A percentile compares a stretch with the other conserved stretches of the same genome.
phyloP scores from a whole-genome alignment of 2,329 filamentous ascomycete genomes.

The Pseudocercospora eumusae region DNA sequence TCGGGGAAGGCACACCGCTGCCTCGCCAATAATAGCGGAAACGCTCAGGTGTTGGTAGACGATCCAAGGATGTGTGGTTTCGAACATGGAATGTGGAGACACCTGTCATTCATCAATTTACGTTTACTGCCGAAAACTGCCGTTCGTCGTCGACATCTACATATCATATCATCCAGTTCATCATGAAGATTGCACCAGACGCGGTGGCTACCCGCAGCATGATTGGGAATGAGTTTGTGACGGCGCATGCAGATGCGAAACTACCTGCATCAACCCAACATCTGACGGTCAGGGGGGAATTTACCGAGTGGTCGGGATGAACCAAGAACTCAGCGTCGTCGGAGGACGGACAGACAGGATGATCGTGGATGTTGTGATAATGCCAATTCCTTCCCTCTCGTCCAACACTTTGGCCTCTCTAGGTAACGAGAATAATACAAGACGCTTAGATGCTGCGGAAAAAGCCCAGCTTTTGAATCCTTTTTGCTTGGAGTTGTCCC shows the following conservation, averaged over 20 bases:
- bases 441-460: slow-evolving; percentile 22
- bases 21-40: slow-evolving; percentile 6
- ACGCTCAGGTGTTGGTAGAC: slow-evolving; percentile 1
- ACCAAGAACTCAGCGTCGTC: not conserved
- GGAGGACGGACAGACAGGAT: not conserved
- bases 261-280: slow-evolving; percentile 3
- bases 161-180: not conserved
- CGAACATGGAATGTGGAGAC: not conserved
- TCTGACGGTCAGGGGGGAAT: not conserved
- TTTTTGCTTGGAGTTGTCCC: slow-evolving; percentile 23
- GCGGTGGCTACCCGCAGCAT: not conserved
- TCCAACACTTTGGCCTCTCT: slow-evolving; percentile 13
- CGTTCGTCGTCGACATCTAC: not conserved
- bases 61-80: slow-evolving; percentile 9
- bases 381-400: slow-evolving; percentile 13
- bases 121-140: not conserved
- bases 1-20: slow-evolving; percentile 8
- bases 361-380: slow-evolving; percentile 8
- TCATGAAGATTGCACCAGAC: not conserved
- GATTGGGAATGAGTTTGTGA: not conserved
- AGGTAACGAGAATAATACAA: slow-evolving; percentile 20
- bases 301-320: not conserved
- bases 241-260: not conserved
- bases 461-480: slow-evolving; percentile 27
- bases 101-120: not conserved